Base-by-base conservation (phyloP, 2,329 filamentous ascomycete genomes). In the Alternaria ventricosa region DNA sequence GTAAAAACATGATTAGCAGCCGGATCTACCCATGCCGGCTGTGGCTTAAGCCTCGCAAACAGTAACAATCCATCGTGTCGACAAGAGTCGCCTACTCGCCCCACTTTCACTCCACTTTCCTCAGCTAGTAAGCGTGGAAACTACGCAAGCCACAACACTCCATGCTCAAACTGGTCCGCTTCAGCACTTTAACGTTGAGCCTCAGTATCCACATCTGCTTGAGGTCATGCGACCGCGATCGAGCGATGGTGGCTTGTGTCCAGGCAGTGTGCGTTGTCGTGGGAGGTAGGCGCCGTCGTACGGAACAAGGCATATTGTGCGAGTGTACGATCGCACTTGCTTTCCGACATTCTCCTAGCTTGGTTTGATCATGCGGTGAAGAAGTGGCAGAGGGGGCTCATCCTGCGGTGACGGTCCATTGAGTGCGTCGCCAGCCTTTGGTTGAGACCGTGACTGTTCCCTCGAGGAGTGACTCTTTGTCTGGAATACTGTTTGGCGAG, bases 341-440 rank as follows among this genome's bases (percentile, higher is more conserved):
- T 41, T 33, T 41, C 43, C 27, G 20, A 36, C 9, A n/a, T 59
- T 45, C 30, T 45, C 49, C 55, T 28, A 22, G 55, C 46, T 53
- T 50, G n/a, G 36, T 36, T 41, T 46, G 44, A 25, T 45, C 8
- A 49, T 50, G 54, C 49, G 47, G 25, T 60, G 28, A 18, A 33
- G 13, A 51, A 55, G 59, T 23, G 6, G 43, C 51, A 30, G 28
- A 23, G 25, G 3, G 53, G 20, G 13, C 65, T 79, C 76, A 78
- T 25, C 69, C 70, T 50, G 73, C 71, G 25, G 67, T 60, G 6
- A 79, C 72, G 4, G 72, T 75, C 78, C 78, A 79, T 57, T 78
- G 72, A 27, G 76, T 78, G 18, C 77, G 73, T 49, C 75, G 69
- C 77, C 77, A 78, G 50, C 76, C 75, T 54, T 73, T 69, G 25